Evolutionary conservation across 345 rosid species (phyloP).

Genomic region (Mangifera indica): DNA sequence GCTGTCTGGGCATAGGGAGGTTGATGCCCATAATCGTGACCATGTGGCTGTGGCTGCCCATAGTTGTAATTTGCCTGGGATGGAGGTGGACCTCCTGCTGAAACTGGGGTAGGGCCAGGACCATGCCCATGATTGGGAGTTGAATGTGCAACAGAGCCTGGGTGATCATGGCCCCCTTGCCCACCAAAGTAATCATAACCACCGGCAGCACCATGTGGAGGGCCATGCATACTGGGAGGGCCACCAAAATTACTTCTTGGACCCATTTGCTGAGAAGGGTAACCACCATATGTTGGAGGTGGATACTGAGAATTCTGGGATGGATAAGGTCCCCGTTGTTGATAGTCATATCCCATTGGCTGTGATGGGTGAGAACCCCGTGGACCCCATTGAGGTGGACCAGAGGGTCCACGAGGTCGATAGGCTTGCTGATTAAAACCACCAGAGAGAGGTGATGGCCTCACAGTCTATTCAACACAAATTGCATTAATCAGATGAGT

Average conservation of each 20-base stretch:
- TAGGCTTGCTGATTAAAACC: slow-evolving; percentile 59
- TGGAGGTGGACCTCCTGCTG: slow-evolving; percentile 46
- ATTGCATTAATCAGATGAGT: slow-evolving; percentile 16
- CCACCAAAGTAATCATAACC: slow-evolving; percentile 80
- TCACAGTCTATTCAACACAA: slow-evolving; percentile 49
- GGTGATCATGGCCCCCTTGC: slow-evolving; percentile 54
- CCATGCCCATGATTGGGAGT: slow-evolving; percentile 43
- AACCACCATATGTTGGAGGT: slow-evolving; percentile 55
- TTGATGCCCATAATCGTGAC: slow-evolving; percentile 64
- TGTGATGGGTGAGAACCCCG: slow-evolving; percentile 64
- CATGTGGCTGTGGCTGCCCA: slow-evolving; percentile 64
- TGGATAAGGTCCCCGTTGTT: slow-evolving; percentile 71
- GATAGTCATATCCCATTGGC: slow-evolving; percentile 62
- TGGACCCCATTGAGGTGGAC: slow-evolving; percentile 73
- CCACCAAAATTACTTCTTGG: slow-evolving; percentile 65
- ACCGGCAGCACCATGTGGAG: slow-evolving; percentile 52
- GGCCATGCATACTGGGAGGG: slow-evolving; percentile 51
- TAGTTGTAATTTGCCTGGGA: slow-evolving; percentile 61
- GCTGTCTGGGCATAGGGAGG: slow-evolving; percentile 59
- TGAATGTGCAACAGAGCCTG: slow-evolving; percentile 41
- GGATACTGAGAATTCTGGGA: slow-evolving; percentile 67
- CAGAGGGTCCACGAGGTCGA: slow-evolving; percentile 65
- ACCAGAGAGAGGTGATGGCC: slow-evolving; percentile 57
- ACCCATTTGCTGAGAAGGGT: slow-evolving; percentile 62
- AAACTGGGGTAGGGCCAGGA: slow-evolving; percentile 50